Conservation (phyloP, 2,329 filamentous ascomycete species). For the Neofusicoccum umdonicola region DNA sequence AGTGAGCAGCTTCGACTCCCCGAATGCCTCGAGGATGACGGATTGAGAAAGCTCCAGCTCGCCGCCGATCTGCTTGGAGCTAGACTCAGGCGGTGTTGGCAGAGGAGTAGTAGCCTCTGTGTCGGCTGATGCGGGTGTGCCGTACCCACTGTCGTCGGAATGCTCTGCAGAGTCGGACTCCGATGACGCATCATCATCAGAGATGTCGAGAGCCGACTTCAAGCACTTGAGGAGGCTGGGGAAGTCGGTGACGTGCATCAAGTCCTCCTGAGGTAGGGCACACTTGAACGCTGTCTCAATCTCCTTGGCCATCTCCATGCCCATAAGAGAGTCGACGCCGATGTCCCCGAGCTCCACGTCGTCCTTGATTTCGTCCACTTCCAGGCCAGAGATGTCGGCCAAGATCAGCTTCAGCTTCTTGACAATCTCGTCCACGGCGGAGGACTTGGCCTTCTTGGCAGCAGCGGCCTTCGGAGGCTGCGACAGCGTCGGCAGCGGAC, state of each 20-base stretch:
- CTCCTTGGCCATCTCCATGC: not conserved
- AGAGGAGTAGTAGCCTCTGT: no score
- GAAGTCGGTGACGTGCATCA: not conserved
- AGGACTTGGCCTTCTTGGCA: not conserved
- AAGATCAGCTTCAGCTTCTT: not conserved
- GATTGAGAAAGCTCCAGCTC: not conserved
- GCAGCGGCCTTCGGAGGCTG: not conserved
- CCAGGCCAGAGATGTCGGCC: not conserved
- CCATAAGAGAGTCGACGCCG: not conserved
- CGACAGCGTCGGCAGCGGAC: not conserved
- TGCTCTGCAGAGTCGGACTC: not conserved
- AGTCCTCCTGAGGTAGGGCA: not conserved
- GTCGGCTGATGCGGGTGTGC: not conserved
- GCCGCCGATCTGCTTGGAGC: no score
- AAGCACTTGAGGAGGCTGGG: not conserved
- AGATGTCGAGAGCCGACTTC: not conserved
- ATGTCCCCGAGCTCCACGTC: not conserved
- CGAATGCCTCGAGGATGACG: not conserved
- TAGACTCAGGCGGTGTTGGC: no score
- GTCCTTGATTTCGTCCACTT: not conserved
- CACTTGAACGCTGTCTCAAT: not conserved
- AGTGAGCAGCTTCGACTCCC: not conserved
- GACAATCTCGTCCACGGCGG: not conserved
- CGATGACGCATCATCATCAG: not conserved
- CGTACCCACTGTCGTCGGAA: not conserved